Conservation (phyloP, 176 grass and related monocot genomes). For the Aechmea fasciata region DNA sequence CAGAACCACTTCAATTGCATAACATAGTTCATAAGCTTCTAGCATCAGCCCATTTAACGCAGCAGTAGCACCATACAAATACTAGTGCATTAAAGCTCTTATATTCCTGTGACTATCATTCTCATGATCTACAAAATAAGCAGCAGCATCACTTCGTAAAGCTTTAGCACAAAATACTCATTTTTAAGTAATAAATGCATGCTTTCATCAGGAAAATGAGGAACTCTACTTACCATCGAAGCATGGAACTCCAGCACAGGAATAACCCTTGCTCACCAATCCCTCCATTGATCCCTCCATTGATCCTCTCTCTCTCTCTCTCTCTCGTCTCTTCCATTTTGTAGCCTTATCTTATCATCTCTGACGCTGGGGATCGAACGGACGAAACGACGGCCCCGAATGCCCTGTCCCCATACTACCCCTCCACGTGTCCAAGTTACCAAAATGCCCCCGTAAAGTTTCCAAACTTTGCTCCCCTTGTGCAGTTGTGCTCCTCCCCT, state of each 20-base stretch:
- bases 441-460: background rate
- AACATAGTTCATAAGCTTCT: background rate
- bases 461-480: background rate
- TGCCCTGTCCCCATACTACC: background rate
- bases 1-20: background rate
- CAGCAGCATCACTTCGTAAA: too few relatives aligned
- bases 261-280: background rate
- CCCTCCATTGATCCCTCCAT: slow-evolving; percentile 22
- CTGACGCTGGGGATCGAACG: background rate
- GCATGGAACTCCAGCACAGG: background rate
- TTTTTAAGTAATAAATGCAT: background rate
- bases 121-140: too few relatives aligned
- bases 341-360: background rate
- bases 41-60: background rate
- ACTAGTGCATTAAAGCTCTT: background rate
- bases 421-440: background rate
- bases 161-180: too few relatives aligned
- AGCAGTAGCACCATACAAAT: background rate
- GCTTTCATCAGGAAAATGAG: background rate
- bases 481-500: too few relatives aligned
- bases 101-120: too few relatives aligned
- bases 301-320: background rate
- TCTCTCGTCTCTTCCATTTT: background rate
- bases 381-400: background rate
- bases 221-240: background rate